phyloP scores from a whole-genome alignment of 2,329 filamentous ascomycete genomes.

The Colletotrichum melonis region DNA sequence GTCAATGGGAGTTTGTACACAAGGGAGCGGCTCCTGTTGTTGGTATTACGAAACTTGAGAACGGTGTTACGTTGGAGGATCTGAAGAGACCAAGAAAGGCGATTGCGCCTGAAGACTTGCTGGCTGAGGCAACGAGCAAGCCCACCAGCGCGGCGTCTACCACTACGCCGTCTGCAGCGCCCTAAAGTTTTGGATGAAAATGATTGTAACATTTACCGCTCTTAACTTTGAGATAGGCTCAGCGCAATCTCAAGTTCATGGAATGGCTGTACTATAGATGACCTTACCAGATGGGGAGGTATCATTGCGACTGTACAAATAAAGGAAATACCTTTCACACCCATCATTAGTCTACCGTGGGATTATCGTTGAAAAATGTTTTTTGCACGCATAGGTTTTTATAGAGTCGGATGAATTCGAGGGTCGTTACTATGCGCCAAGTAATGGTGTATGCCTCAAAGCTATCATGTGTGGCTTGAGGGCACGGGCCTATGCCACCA shows the following conservation, averaged over 20 bases:
- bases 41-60: constrained; percentile 85
- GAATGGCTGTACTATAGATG: constrained; percentile 33
- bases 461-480: neutral
- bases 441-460: neutral
- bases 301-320: constrained; percentile 10
- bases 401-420: neutral
- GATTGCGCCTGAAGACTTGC: constrained; percentile 59
- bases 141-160: constrained; percentile 47
- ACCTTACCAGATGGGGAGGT: neutral
- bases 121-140: constrained; percentile 47
- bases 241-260: constrained; percentile 1
- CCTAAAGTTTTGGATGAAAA: neutral
- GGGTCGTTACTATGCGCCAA: neutral
- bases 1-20: constrained; percentile 92
- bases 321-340: neutral
- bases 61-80: constrained; percentile 84
- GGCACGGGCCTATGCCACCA: constrained; percentile 37
- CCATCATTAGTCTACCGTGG: neutral
- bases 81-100: constrained; percentile 83
- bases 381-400: neutral
- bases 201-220: constrained; percentile 22
- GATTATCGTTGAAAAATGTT: neutral
- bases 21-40: constrained; percentile 92
- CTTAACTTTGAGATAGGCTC: neutral
- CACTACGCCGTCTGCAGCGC: constrained; percentile 46